A percentile compares a stretch with the other conserved stretches of the same genome.
Evolutionary conservation across 192 early-diverging fungal genomes (phyloP).

Genomic region (Coemansia aciculifera): DNA sequence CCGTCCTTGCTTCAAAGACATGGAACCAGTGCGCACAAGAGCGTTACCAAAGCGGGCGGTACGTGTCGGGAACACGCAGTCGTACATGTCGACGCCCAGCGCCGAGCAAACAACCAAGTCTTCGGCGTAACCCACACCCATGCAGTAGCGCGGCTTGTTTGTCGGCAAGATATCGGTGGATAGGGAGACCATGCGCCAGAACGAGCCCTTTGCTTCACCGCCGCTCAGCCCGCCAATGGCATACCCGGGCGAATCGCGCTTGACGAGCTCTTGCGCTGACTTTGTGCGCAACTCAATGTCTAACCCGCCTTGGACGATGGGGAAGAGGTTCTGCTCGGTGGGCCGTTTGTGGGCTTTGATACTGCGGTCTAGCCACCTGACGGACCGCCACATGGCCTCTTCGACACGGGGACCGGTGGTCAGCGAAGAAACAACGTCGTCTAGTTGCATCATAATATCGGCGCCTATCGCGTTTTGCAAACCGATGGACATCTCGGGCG

Average conservation of each 20-base stretch:
- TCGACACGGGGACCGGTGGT: slow-evolving; percentile 79
- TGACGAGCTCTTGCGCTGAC: slow-evolving; percentile 80
- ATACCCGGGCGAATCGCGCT: slow-evolving; percentile 79
- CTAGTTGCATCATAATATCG: slow-evolving; percentile 91
- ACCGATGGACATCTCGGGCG: slow-evolving; percentile 83
- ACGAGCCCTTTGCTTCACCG: slow-evolving; percentile 82
- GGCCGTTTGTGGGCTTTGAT: slow-evolving; percentile 73
- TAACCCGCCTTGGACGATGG: slow-evolving; percentile 87
- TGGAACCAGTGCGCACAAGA: slow-evolving; percentile 68
- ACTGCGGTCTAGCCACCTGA: slow-evolving; percentile 86
- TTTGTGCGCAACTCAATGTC: slow-evolving; percentile 65
- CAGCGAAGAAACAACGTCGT: slow-evolving; percentile 84
- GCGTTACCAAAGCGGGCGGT: slow-evolving; percentile 90
- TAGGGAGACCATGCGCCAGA: slow-evolving; percentile 80
- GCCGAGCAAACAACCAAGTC: slow-evolving; percentile 85
- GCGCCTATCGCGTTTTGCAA: slow-evolving; percentile 86
- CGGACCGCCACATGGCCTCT: slow-evolving; percentile 87
- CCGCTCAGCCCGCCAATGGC: slow-evolving; percentile 85
- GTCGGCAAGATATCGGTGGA: slow-evolving; percentile 81
- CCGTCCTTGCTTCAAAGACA: slow-evolving; percentile 64
- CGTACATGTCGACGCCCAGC: slow-evolving; percentile 88
- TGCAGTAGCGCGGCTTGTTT: slow-evolving; percentile 86
- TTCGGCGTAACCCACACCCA: slow-evolving; percentile 87
- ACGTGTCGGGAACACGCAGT: slow-evolving; percentile 87
- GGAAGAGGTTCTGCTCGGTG: slow-evolving; percentile 78